phyloP scores from a whole-genome alignment of 2,329 filamentous ascomycete species.

The Aspergillus alliaceus region DNA sequence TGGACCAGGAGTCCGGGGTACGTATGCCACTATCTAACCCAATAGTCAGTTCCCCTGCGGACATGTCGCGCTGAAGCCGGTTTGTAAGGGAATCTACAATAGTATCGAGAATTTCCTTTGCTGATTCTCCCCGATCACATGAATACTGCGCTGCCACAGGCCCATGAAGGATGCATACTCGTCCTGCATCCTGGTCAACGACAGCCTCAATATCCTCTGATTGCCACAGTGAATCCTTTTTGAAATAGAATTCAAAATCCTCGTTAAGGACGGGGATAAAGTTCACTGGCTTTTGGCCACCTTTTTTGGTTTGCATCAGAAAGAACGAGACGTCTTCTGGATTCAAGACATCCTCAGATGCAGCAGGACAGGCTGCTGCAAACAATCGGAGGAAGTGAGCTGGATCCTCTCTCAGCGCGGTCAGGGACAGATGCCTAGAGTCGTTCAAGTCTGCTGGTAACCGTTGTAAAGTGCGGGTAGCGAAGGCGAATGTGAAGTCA shows the following conservation, averaged over 20 bases:
- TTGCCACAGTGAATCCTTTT: conserved; percentile 98
- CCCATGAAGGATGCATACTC: conserved; percentile 91
- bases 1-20: conserved; percentile 58
- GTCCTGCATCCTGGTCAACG: conserved; percentile 86
- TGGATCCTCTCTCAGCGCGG: conserved; percentile 3
- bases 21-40: conserved; percentile 31
- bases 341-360: conserved; percentile 83
- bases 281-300: conserved; percentile 87
- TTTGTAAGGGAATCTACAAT: conserved; percentile 82
- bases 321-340: conserved; percentile 97
- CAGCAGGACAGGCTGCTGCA: conserved; percentile 65
- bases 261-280: conserved; percentile 90
- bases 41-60: conserved; percentile 58
- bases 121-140: conserved; percentile 80
- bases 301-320: conserved; percentile 80
- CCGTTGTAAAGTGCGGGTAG: conserved; percentile 88
- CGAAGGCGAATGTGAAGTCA: conserved; percentile 83
- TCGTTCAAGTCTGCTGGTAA: conserved; percentile 58
- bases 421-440: conserved; percentile 62
- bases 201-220: conserved; percentile 94
- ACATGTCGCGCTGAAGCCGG: conserved; percentile 68
- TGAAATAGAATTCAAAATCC: conserved; percentile 98
- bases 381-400: conserved; percentile 9
- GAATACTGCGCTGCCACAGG: conserved; percentile 88
- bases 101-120: conserved; percentile 87